Evolutionary conservation across 2,329 filamentous ascomycete genomes (phyloP).

Genomic region (Elsinoe batatas): DNA sequence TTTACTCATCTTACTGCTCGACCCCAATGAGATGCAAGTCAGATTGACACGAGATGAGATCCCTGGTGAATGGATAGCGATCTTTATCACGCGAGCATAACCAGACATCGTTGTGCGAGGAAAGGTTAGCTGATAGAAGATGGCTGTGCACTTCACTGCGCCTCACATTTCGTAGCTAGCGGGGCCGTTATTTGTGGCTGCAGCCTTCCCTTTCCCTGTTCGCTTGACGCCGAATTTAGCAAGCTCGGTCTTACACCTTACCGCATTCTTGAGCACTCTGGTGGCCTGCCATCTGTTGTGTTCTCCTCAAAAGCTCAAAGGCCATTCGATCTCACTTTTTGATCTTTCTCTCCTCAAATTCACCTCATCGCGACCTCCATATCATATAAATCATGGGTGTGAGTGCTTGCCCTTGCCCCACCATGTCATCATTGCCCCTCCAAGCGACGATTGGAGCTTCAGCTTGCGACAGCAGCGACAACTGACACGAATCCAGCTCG

Average conservation of each 20-base stretch:
- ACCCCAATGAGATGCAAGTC: too few species aligned
- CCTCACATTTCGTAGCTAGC: background rate
- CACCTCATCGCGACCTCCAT: background rate
- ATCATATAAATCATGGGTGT: background rate
- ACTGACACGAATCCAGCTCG: conserved; percentile 28
- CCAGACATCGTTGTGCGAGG: too few species aligned
- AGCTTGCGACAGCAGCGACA: background rate
- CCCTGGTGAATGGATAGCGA: too few species aligned
- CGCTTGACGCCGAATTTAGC: background rate
- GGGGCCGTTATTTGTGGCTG: background rate
- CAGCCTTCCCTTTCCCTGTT: background rate
- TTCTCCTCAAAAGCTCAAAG: background rate
- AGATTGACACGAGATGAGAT: too few species aligned
- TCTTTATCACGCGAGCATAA: too few species aligned
- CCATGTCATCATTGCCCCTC: conserved; percentile 3
- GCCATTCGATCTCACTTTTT: background rate
- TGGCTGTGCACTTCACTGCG: background rate
- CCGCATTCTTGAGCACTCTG: background rate
- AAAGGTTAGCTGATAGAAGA: background rate
- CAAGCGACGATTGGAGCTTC: background rate
- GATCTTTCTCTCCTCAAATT: background rate
- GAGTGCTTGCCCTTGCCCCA: background rate
- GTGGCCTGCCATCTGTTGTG: background rate
- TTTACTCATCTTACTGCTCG: too few species aligned
- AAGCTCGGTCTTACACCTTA: background rate